Conservation (phyloP, 2,329 filamentous ascomycete genomes). For the Calonectria leucothoes region DNA sequence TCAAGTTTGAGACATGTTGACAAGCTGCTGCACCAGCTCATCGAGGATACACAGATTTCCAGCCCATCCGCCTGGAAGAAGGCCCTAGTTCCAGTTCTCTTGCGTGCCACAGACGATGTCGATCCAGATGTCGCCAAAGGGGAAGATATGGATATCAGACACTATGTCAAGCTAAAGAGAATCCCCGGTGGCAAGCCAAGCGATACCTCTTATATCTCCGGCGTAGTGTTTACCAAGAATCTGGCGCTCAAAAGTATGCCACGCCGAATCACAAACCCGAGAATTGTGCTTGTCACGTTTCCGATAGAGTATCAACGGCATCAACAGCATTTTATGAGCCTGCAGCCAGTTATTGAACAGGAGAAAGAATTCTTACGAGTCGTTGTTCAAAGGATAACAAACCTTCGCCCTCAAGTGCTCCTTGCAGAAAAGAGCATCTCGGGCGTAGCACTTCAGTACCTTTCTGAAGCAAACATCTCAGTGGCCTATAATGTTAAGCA, state of each 20-base stretch:
- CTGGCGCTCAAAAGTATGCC: constrained; percentile 97
- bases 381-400: constrained; percentile 90
- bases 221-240: constrained; percentile 97
- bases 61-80: constrained; percentile 86
- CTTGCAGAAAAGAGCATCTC: constrained; percentile 95
- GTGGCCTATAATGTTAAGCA: constrained; percentile 98
- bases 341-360: constrained; percentile 96
- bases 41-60: constrained; percentile 80
- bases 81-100: constrained; percentile 87
- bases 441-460: constrained; percentile 87
- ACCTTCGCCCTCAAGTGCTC: constrained; percentile 84
- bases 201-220: constrained; percentile 96
- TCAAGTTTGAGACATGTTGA: constrained; percentile 91
- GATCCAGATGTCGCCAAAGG: constrained; percentile 90
- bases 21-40: constrained; percentile 83
- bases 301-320: constrained; percentile 96
- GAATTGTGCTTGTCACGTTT: constrained; percentile 93
- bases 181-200: constrained; percentile 90
- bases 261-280: constrained; percentile 82
- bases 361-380: constrained; percentile 94
- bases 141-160: constrained; percentile 96
- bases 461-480: constrained; percentile 89
- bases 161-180: constrained; percentile 98
- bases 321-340: constrained; percentile 91
- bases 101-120: constrained; percentile 93